phyloP scores from a whole-genome alignment of 768 basidiomycete genomes.

The Neoboletus brunneissimus region DNA sequence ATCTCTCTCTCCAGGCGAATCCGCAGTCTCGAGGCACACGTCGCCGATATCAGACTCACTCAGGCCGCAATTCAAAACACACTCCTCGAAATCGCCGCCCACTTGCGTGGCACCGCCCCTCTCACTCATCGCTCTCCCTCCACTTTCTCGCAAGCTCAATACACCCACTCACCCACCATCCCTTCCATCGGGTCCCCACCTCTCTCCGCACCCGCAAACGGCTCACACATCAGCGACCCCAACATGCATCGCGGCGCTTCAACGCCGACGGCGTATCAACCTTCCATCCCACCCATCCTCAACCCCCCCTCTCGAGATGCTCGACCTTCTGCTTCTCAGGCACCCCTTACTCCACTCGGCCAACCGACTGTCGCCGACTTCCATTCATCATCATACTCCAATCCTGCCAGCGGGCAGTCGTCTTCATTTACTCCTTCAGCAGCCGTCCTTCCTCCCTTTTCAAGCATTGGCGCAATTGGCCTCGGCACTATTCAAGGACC shows the following conservation, averaged over 20 bases:
- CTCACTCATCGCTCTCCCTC: conserved; percentile 63
- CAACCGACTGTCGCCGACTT: conserved; percentile 40
- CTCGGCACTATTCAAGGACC: conserved; percentile 43
- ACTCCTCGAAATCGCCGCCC: conserved; percentile 74
- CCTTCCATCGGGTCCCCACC: conserved; percentile 56
- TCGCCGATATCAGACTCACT: conserved; percentile 73
- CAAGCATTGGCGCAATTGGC: conserved; percentile 60
- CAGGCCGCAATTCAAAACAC: conserved; percentile 77
- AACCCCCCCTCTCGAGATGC: conserved; percentile 27
- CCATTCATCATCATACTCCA: conserved; percentile 44
- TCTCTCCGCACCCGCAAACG: conserved; percentile 40
- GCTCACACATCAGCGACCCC: conserved; percentile 26
- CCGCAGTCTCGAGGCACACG: conserved; percentile 82
- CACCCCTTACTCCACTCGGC: conserved; percentile 29
- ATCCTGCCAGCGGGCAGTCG: conserved; percentile 32
- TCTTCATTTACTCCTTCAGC: conserved; percentile 42
- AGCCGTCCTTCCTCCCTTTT: conserved; percentile 68
- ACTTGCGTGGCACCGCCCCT: conserved; percentile 58
- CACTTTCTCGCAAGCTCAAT: conserved; percentile 44
- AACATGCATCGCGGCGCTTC: conserved; percentile 26
- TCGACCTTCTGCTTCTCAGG: conserved; percentile 37
- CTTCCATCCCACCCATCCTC: conserved; percentile 31
- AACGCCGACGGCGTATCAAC: conserved; percentile 32
- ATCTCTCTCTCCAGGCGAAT: conserved; percentile 64
- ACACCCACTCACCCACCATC: conserved; percentile 64